Evolutionary conservation across 148 eudicot genomes (phyloP), one percentile per base, ranked within the genome.

Genomic region (Rhododendron ferrugineum): DNA sequence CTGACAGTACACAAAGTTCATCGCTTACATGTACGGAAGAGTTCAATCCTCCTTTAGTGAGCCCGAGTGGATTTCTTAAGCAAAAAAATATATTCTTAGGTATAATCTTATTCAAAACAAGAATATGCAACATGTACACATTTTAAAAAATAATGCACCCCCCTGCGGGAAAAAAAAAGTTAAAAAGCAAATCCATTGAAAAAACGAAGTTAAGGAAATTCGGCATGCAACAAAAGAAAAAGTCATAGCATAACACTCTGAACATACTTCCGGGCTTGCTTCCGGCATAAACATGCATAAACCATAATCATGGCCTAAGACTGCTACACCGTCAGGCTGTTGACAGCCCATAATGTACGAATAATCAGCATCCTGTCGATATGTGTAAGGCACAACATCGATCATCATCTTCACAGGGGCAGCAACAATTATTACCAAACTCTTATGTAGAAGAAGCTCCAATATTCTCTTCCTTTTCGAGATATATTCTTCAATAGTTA

Each of bases 241-340:
- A 42, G 22, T 80, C 68, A 68, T 11, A 28, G 36, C 34, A 28
- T 74, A 47, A 66, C 20, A 81, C 16, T 74, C 8, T 34, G 20
- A 76, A 42, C 94, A 83, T 93, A 96, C 98, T 83, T 92, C 91
- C 82, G 88, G 88, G 74, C 86, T 91, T 72, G 94, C 82, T 88
- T 96, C 93, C 22, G 98, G 98, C 98, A 96, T 93, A 90, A 96
- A 94, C 98, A 96, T 96, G 94, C 98, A 96, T 81, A 96, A 91
- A 80, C 98, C 98, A 89, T 89, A 88, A 5, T 94, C 92, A 86
- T 92, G 98, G 87, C 98, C 93, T 58, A 96, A 90, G 81, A 96
- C 95, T 28, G 98, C 98, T 64, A 96, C 34, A 22, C 98, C 96
- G 83, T 95, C 98, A 77, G 98, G 98, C 83, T 96, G 98, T 82